A percentile compares a stretch with the other conserved stretches of the same genome.
Conservation (phyloP, 2,329 filamentous ascomycete genomes). For the Exophiala spinifera region DNA sequence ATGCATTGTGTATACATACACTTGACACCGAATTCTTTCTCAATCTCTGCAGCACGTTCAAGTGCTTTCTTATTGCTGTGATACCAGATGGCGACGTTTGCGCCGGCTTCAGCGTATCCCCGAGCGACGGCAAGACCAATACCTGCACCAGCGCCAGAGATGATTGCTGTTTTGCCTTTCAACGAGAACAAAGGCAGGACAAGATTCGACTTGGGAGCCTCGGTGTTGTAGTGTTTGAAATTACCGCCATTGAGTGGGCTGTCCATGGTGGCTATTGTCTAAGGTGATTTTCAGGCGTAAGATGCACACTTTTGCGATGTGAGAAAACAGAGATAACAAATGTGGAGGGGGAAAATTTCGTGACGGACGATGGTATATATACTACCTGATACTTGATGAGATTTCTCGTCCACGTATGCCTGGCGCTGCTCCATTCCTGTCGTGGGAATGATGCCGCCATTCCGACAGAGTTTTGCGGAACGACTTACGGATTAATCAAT, state of each 20-base stretch:
- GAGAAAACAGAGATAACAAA: too few relatives aligned
- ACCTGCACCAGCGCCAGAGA: slow-evolving; percentile 68
- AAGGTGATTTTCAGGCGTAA: background rate
- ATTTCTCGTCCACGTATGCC: background rate
- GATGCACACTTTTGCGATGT: background rate
- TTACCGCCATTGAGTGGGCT: slow-evolving; percentile 41
- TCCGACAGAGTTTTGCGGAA: background rate
- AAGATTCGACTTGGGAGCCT: slow-evolving; percentile 45
- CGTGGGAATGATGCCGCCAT: slow-evolving; percentile 4
- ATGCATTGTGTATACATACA: slow-evolving; percentile 1
- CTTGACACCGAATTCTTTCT: slow-evolving; percentile 64
- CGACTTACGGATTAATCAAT: too few relatives aligned
- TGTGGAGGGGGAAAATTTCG: background rate
- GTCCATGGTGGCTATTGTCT: slow-evolving; percentile 34
- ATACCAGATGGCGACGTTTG: slow-evolving; percentile 71
- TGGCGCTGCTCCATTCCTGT: background rate
- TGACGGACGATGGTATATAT: background rate
- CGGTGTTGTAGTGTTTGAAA: slow-evolving; percentile 59
- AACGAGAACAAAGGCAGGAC: slow-evolving; percentile 67
- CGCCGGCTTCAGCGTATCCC: slow-evolving; percentile 65
- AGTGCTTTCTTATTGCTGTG: slow-evolving; percentile 60
- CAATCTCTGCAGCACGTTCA: slow-evolving; percentile 61
- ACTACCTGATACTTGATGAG: background rate
- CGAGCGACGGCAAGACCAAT: slow-evolving; percentile 64
- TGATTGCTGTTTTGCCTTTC: slow-evolving; percentile 66